Evolutionary conservation across 2,329 filamentous ascomycete genomes (phyloP).

Genomic region (Colletotrichum sp.): DNA sequence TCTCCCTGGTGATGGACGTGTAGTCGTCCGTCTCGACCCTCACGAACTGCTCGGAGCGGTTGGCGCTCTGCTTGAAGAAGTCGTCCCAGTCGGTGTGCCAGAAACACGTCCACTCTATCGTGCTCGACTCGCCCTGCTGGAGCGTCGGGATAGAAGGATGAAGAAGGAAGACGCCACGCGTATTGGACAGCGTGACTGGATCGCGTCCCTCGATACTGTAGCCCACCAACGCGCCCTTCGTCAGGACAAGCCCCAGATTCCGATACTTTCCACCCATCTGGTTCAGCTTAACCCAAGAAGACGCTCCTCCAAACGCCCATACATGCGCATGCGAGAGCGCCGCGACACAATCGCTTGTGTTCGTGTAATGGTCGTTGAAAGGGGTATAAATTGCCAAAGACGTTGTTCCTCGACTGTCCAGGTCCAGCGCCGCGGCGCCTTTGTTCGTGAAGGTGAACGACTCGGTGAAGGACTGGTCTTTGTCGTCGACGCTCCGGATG

Average conservation of each 20-base stretch:
- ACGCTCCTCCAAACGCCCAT: conserved; percentile 7
- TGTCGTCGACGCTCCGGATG: background rate
- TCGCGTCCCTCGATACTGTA: conserved; percentile 17
- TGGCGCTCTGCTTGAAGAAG: background rate
- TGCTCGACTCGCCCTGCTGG: background rate
- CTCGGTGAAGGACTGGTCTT: background rate
- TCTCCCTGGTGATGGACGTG: background rate
- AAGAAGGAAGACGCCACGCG: conserved; percentile 5
- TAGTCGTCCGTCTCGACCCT: background rate
- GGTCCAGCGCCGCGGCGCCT: background rate
- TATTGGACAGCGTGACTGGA: background rate
- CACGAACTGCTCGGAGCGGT: background rate
- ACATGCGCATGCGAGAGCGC: conserved; percentile 1
- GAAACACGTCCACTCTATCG: conserved; percentile 9
- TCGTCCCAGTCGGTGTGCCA: conserved; percentile 10
- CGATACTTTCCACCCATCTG: conserved; percentile 12
- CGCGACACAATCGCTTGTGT: conserved; percentile 1
- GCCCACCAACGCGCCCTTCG: conserved; percentile 1
- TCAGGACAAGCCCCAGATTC: conserved; percentile 7
- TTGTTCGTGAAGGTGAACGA: conserved; percentile 12
- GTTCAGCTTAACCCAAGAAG: conserved; percentile 8
- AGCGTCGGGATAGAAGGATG: background rate
- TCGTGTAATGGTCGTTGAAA: conserved; percentile 19
- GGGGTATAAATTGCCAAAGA: conserved; percentile 2
- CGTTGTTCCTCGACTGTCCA: background rate